Evolutionary conservation across 2,329 filamentous ascomycete species (phyloP), one percentile per base, ranked within the genome.

Genomic region (Colletotrichum agaves): DNA sequence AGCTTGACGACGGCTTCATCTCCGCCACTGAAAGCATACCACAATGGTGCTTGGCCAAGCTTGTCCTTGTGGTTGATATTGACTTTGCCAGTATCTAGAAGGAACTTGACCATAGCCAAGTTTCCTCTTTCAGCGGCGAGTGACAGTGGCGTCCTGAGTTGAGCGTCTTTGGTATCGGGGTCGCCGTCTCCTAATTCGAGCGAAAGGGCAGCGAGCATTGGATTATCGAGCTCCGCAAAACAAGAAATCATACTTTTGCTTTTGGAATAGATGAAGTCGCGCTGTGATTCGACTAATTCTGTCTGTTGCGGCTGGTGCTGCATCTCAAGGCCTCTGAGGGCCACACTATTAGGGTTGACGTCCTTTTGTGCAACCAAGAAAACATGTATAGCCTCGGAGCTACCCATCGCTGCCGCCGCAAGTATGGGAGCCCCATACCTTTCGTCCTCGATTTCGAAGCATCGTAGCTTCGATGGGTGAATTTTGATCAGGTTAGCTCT

Each of bases 351-450:
- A 2, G 50, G 50, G 5, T 39, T 53, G 7, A 0, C 3, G 0
- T 53, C 17, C 2, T 50, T 50, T 5, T 31, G 27, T 23, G 23
- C 47, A 4, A 7, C 11, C 3, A 53, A 37, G 3, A 53, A 37
- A 23, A 31, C 50, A 0, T 11, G 33, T 13, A 53, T 0, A 53
- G 50, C 50, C 1, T 11, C 12, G 12, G 0, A 53, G 37, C 50
- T 39, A 5, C 0, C 0, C 0, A 31, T 53, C 0, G 0, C 50
- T 0, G 37, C 1, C 1, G 50, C 50, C 0, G 50, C 50, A n/a
- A 53, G 1, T 0, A 53, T 39, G n/a, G 50, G 50, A 0, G 12
- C 2, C 3, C 50, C 50, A 3, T 53, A 53, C 2, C 50, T 39
- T 11, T 53, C 3, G 0, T 11, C 31, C 21, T 53, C 50, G 0